Base-by-base conservation (phyloP, 805 yeast species). In the Teunomyces atbi region DNA sequence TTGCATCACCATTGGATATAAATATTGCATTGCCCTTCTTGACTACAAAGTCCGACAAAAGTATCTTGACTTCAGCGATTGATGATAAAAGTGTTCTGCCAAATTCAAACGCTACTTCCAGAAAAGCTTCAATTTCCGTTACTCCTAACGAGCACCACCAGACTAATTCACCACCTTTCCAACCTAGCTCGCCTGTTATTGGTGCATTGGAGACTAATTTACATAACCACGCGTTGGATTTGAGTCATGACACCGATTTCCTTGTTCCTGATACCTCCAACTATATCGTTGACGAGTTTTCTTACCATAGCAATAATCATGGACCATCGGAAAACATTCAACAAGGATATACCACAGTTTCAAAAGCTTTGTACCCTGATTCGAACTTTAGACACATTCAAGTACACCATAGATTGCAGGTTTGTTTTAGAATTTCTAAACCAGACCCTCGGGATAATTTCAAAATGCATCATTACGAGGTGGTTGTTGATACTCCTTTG, bases 401-500 rank as follows among this genome's bases (percentile, higher is more conserved):
- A 52, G 73, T 85, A 13, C 74, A 77, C 45, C 95, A 86, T 61
- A 69, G 90, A 42, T 62, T 86, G 42, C 94, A 86, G 59, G 75
- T 86, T 4, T 81, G 86, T 54, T 76, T 86, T 46, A 69, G 94
- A 46, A 79, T 86, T 21, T 79, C 87, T 10, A 81, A 77, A 54
- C 81, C 81, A 1, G 86, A 83, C 48, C 74, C 78, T 0, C 59
- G 64, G 40, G 74, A 55, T 44, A 58, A 66, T 46, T 59, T 42
- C 47, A 78, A 77, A 50, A 64, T 81, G 67, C 89, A 84, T 55
- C 91, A 86, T 60, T 86, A 83, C 57, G 95, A 86, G 55, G 91
- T 86, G 16, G 79, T 86, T 37, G 85, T 86, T 33, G 94, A 86
- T 58, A 85, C 92, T 0, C 94, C 94, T 0, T 71, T 86, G 30